These are phyloP conservation scores for Pseudogymnoascus sp. DNA, from an alignment of 2,329 filamentous ascomycete species.

Conservation along the genomic window DNA sequence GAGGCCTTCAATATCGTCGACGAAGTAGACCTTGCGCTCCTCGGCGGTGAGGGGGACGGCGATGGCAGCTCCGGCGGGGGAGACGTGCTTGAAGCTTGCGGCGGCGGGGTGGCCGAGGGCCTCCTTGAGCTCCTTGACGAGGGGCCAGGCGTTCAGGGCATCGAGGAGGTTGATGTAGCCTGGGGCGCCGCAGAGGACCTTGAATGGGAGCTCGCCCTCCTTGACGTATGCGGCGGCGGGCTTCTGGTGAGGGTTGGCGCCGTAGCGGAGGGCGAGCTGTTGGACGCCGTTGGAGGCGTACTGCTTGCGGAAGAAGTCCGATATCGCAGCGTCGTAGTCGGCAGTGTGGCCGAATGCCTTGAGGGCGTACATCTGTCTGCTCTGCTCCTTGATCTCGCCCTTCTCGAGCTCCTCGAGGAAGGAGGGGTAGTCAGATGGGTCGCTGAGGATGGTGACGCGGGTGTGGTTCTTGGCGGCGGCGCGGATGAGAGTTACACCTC, in stretches of 20 bases:
- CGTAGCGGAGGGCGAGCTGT: slow-evolving; percentile 82
- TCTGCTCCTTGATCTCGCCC: slow-evolving; percentile 78
- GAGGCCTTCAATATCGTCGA: slow-evolving; percentile 87
- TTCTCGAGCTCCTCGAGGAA: slow-evolving; percentile 87
- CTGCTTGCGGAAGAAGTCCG: slow-evolving; percentile 95
- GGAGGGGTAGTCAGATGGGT: slow-evolving; percentile 87
- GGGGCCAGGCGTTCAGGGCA: slow-evolving; percentile 90
- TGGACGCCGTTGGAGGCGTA: slow-evolving; percentile 82
- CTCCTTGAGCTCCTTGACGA: slow-evolving; percentile 92
- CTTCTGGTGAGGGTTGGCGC: slow-evolving; percentile 97
- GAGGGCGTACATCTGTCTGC: slow-evolving; percentile 82
- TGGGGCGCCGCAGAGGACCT: slow-evolving; percentile 80
- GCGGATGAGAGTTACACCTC: slow-evolving; percentile 90
- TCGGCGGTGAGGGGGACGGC: slow-evolving; percentile 78
- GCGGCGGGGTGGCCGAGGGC: slow-evolving; percentile 84
- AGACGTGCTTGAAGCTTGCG: slow-evolving; percentile 98
- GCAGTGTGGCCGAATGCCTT: slow-evolving; percentile 99
- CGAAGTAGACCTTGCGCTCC: slow-evolving; percentile 97
- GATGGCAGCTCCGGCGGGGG: slow-evolving; percentile 90
- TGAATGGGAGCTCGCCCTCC: slow-evolving; percentile 79
- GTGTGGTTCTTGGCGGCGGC: slow-evolving; percentile 97
- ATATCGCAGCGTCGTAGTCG: slow-evolving; percentile 91
- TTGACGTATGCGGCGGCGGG: slow-evolving; percentile 78
- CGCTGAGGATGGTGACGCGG: slow-evolving; percentile 90
- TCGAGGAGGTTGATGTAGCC: slow-evolving; percentile 98